Conservation (phyloP, 2,329 filamentous ascomycete genomes). For the Phaeosphaeriaceae sp. region DNA sequence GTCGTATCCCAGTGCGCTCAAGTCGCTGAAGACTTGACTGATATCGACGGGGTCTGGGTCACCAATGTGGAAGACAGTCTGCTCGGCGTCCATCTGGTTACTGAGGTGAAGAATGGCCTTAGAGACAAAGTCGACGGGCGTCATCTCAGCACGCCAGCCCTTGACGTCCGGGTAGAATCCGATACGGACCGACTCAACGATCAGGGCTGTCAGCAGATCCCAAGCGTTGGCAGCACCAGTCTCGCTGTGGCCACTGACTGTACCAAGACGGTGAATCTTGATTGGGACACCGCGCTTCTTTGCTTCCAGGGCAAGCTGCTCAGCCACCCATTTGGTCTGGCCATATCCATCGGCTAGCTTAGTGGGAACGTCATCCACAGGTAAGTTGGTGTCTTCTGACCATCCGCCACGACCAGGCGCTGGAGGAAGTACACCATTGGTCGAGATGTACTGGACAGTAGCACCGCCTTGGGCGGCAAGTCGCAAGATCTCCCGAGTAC, state of each 20-base stretch:
- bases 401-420: constrained; percentile 68
- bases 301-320: constrained; percentile 75
- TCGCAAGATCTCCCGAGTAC: constrained; percentile 77
- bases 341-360: constrained; percentile 77
- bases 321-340: constrained; percentile 83
- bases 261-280: constrained; percentile 75
- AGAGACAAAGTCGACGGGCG: constrained; percentile 81
- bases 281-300: constrained; percentile 72
- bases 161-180: constrained; percentile 74
- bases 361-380: constrained; percentile 71
- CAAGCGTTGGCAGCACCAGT: constrained; percentile 80
- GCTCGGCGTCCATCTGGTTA: constrained; percentile 67
- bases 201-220: constrained; percentile 76
- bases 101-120: constrained; percentile 74
- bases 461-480: constrained; percentile 71
- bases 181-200: constrained; percentile 78
- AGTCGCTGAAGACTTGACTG: constrained; percentile 67
- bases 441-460: constrained; percentile 80
- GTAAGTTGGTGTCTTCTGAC: constrained; percentile 72
- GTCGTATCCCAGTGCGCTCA: constrained; percentile 72
- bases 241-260: constrained; percentile 78
- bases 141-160: constrained; percentile 83
- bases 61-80: constrained; percentile 75
- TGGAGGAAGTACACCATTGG: constrained; percentile 78
- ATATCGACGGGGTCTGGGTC: constrained; percentile 75